Conservation (phyloP, 225 moss, liverwort and hornwort species). For the Pleurozium schreberi region DNA sequence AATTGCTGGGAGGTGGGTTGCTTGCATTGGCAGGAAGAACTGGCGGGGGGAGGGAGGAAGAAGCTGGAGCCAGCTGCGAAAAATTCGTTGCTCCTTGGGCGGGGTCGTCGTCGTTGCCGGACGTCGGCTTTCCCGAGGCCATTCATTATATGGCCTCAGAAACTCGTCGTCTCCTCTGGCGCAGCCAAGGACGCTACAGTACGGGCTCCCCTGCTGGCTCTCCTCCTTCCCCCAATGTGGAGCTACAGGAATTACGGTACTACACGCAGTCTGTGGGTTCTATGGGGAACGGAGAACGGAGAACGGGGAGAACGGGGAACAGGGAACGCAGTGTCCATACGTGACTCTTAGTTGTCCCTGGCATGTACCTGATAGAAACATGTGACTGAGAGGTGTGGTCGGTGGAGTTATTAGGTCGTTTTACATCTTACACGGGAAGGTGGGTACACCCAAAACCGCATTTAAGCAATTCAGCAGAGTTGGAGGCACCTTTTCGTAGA, state of each 20-base stretch:
- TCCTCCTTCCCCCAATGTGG: neutral
- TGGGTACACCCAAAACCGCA: too few relatives aligned
- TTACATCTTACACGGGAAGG: neutral
- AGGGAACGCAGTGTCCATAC: neutral
- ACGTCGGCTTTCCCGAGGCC: neutral
- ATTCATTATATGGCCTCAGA: neutral
- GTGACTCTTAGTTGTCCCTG: too few relatives aligned
- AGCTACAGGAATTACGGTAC: neutral
- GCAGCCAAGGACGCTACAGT: neutral
- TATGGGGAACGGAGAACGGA: neutral
- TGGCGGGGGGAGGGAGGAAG: neutral
- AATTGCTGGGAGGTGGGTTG: neutral
- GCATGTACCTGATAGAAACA: neutral
- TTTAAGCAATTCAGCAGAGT: too few relatives aligned
- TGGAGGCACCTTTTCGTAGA: too few relatives aligned
- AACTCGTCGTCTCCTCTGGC: neutral
- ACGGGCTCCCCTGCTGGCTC: neutral
- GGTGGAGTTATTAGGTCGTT: too few relatives aligned
- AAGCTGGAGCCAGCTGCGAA: neutral
- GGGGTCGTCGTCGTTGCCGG: neutral
- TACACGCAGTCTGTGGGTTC: neutral
- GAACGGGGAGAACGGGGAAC: neutral
- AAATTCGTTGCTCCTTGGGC: neutral
- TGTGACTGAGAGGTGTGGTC: neutral
- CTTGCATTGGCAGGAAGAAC: neutral